Conservation (phyloP, 2,329 filamentous ascomycete genomes). For the Talaromyces sp. region DNA sequence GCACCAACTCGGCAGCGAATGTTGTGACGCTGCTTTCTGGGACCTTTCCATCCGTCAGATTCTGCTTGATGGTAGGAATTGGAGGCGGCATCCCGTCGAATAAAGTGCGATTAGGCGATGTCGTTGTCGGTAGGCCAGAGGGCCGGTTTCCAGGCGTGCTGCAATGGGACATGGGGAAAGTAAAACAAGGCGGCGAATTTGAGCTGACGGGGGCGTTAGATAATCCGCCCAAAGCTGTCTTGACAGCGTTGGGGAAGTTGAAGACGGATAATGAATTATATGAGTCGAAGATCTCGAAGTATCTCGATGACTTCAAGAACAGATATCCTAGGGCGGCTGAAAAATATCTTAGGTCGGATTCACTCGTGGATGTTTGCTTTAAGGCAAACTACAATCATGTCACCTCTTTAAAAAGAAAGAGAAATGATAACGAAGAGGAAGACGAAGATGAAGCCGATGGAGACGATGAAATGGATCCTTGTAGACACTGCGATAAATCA, state of each 20-base stretch:
- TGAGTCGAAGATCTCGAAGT: background rate
- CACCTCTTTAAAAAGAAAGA: background rate
- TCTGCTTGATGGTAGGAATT: constrained; percentile 44
- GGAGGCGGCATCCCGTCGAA: constrained; percentile 26
- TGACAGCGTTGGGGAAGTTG: background rate
- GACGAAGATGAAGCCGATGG: background rate
- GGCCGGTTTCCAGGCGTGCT: constrained; percentile 22
- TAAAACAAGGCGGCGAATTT: background rate
- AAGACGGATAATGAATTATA: background rate
- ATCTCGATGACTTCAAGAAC: background rate
- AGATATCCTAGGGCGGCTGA: background rate
- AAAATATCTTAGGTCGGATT: background rate
- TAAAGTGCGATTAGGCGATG: constrained; percentile 26
- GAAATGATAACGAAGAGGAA: background rate
- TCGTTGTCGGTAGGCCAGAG: constrained; percentile 22
- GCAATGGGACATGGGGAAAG: constrained; percentile 23
- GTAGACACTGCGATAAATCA: background rate
- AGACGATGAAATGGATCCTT: background rate
- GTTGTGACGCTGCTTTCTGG: background rate
- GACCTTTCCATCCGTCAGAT: constrained; percentile 24
- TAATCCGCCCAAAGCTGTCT: background rate
- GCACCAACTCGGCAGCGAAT: background rate
- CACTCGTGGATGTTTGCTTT: background rate
- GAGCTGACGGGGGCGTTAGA: background rate
- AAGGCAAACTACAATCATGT: background rate